A percentile compares a stretch with the other conserved stretches of the same genome.
Evolutionary conservation across 2,329 filamentous ascomycete genomes (phyloP).

Genomic region (Fusarium udum): DNA sequence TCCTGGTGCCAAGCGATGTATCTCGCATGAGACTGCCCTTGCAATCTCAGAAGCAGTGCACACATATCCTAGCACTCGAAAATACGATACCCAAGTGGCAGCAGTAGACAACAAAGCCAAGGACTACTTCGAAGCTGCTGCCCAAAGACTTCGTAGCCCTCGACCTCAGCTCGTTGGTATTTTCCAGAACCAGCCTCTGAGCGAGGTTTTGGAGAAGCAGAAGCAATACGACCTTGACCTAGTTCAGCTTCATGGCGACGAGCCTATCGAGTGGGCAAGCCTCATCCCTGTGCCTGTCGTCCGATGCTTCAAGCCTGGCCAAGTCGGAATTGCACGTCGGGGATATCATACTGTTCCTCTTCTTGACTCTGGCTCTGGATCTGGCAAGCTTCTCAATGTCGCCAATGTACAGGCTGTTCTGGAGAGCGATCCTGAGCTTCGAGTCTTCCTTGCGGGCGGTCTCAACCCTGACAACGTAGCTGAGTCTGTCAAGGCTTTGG

Average conservation of each 20-base stretch:
- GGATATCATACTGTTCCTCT: slow-evolving; percentile 87
- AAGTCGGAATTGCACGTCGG: slow-evolving; percentile 75
- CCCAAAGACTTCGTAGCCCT: slow-evolving; percentile 59
- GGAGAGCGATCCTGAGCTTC: slow-evolving; percentile 73
- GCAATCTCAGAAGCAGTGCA: slow-evolving; percentile 85
- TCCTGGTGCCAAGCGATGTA: slow-evolving; percentile 79
- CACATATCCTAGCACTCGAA: slow-evolving; percentile 63
- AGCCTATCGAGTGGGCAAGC: slow-evolving; percentile 90
- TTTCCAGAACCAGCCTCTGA: slow-evolving; percentile 89
- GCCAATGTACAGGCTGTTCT: slow-evolving; percentile 74
- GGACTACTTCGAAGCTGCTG: slow-evolving; percentile 77
- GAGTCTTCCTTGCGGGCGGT: slow-evolving; percentile 85
- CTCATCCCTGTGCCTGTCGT: slow-evolving; percentile 94
- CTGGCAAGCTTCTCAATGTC: slow-evolving; percentile 80
- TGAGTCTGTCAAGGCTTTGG: slow-evolving; percentile 70
- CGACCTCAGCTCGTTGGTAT: slow-evolving; percentile 88
- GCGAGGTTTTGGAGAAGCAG: slow-evolving; percentile 82
- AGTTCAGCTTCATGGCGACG: slow-evolving; percentile 91
- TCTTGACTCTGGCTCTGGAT: slow-evolving; percentile 86
- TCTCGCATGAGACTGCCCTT: slow-evolving; percentile 79
- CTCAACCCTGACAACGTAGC: slow-evolving; percentile 82
- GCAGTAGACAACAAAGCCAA: slow-evolving; percentile 51
- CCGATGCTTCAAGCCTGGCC: slow-evolving; percentile 80
- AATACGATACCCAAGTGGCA: slow-evolving; percentile 45
- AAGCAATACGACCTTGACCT: slow-evolving; percentile 81